Percentiles rank a stretch among this genome's conserved stretches.
phyloP scores from a whole-genome alignment of 2,329 filamentous ascomycete species.

The Tolypocladium cylindrosporum region DNA sequence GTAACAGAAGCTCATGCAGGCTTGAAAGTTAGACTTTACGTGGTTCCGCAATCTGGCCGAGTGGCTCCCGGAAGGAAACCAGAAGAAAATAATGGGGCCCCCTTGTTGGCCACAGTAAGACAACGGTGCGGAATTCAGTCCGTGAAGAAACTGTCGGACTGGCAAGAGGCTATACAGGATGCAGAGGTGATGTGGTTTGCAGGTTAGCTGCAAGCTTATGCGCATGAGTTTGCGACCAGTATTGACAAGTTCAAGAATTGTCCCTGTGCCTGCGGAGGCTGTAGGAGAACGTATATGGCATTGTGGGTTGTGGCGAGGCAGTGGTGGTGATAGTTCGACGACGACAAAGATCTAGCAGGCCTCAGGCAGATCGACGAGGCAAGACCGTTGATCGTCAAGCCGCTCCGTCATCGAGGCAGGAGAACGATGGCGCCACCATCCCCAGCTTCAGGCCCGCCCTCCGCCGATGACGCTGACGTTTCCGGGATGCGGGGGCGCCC shows the following conservation, averaged over 20 bases:
- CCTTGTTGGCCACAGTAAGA: not conserved
- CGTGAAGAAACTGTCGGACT: not conserved
- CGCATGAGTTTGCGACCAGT: not conserved
- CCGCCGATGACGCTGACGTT: not conserved
- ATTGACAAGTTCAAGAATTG: not conserved
- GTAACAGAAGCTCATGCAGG: not conserved
- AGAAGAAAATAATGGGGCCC: not conserved
- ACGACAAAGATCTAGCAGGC: no score
- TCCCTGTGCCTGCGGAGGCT: no score
- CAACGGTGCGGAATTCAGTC: not conserved
- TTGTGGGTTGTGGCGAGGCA: not conserved
- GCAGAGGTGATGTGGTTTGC: not conserved
- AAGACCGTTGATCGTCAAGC: not conserved
- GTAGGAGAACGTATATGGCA: not conserved
- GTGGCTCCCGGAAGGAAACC: not conserved
- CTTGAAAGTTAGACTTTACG: not conserved
- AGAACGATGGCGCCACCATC: not conserved
- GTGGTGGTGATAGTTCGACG: no score
- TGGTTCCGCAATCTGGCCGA: not conserved
- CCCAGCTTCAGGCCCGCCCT: not conserved
- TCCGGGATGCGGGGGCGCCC: not conserved
- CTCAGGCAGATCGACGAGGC: no score
- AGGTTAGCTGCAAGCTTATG: not conserved
- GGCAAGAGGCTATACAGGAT: not conserved
- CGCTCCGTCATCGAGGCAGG: not conserved